These are phyloP conservation scores for Alternaria sp. DNA, from an alignment of 2,329 filamentous ascomycete species.

Conservation along the genomic window DNA sequence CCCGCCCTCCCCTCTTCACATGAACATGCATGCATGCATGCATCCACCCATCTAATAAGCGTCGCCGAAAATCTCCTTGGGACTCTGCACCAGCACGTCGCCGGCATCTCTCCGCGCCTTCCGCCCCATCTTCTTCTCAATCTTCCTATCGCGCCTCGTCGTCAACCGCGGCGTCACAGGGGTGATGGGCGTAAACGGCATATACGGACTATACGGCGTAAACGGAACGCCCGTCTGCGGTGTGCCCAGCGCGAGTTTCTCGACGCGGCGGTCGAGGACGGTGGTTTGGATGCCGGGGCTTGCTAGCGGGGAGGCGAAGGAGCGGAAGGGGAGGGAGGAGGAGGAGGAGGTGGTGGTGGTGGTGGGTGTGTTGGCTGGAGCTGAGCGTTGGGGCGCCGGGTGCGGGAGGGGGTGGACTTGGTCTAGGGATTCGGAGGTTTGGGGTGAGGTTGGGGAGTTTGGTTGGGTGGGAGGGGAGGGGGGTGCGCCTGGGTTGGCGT, in stretches of 20 bases:
- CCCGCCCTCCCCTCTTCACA: no score
- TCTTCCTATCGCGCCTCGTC: conserved; percentile 74
- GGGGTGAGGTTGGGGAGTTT: conserved; percentile 43
- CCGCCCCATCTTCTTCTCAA: conserved; percentile 68
- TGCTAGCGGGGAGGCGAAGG: conserved; percentile 38
- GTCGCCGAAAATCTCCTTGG: conserved; percentile 52
- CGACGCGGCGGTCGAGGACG: conserved; percentile 51
- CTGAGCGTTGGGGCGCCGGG: conserved; percentile 45
- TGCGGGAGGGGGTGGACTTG: conserved; percentile 49
- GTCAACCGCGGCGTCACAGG: conserved; percentile 80
- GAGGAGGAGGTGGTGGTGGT: conserved; percentile 3
- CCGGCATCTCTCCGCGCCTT: conserved; percentile 57
- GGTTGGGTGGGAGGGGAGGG: conserved; percentile 60
- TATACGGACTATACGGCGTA: conserved; percentile 80
- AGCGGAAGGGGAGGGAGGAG: conserved; percentile 49
- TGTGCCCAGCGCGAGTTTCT: conserved; percentile 51
- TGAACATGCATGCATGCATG: no score
- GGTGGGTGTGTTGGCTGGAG: conserved; percentile 16
- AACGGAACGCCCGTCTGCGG: conserved; percentile 67
- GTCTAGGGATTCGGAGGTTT: conserved; percentile 44
- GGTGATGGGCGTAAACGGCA: conserved; percentile 77
- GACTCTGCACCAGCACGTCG: conserved; percentile 50
- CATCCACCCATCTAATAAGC: conserved; percentile 33
- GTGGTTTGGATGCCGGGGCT: conserved; percentile 55
- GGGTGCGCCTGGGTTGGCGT: conserved; percentile 61